Percentiles rank a stretch among this genome's conserved stretches.
phyloP scores from a whole-genome alignment of 2,329 filamentous ascomycete genomes.

The Macroventuria anomochaeta region DNA sequence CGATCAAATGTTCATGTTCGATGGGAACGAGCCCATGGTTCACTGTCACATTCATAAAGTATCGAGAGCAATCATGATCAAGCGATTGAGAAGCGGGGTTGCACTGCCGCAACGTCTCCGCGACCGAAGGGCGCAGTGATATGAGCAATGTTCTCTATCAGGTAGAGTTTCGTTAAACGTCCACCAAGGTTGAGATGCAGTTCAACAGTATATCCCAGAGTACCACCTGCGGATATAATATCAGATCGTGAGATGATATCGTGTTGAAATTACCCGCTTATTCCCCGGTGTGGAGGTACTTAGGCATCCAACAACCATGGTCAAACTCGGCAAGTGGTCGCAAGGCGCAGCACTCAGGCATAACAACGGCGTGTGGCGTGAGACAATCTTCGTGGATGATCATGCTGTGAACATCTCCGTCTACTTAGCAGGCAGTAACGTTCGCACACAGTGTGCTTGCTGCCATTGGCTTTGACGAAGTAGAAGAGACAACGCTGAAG shows the following conservation, averaged over 20 bases:
- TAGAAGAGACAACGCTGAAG: no score
- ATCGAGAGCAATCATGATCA: slow-evolving; percentile 1
- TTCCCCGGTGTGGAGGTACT: background rate
- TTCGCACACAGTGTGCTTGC: background rate
- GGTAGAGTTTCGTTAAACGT: no score
- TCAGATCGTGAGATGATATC: no score
- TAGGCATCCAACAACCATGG: background rate
- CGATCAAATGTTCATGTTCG: background rate
- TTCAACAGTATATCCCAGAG: no score
- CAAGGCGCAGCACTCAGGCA: slow-evolving; percentile 5
- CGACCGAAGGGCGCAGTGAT: no score
- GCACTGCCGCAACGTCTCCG: background rate
- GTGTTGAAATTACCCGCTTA: background rate
- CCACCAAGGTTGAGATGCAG: no score
- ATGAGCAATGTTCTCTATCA: background rate
- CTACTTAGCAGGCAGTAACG: background rate
- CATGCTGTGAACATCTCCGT: background rate
- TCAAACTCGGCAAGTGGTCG: background rate
- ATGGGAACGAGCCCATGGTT: background rate
- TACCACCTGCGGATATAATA: no score
- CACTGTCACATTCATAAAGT: background rate
- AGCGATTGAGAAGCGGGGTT: background rate
- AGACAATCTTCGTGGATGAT: background rate
- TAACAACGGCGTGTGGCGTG: background rate
- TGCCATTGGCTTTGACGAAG: no score